Evolutionary conservation across 352 stramenopile species (phyloP), one percentile per base, ranked within the genome.

Genomic region (Phytopythium oedochilum): DNA sequence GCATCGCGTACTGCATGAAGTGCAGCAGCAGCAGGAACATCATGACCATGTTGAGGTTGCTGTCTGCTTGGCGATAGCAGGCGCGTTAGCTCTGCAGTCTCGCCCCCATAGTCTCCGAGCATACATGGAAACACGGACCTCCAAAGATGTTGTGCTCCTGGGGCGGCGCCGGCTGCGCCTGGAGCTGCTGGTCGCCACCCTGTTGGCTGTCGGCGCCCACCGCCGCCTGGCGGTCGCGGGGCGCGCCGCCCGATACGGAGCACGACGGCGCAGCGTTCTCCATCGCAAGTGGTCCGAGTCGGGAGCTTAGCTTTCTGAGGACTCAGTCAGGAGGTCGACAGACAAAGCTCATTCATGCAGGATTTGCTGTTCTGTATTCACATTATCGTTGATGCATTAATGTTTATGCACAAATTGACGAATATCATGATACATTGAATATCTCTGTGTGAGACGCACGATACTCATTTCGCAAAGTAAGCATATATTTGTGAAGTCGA

Each of bases 1-100:
- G 83, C 85, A 94, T 93, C 17, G 82, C 78, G 59, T 93, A 90
- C 57, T 92, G 83, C 80, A 94, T 89, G 22, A 94, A 91, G 61
- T 94, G 81, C 34, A 94, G 67, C 61, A 92, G 50, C 52, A 94
- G 64, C 70, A 94, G 77, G 61, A 92, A 88, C 71, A 84, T 76
- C 74, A 94, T 88, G 28, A 94, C 57, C 61, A 83, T 83, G 71
- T 92, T 93, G 22, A 94, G 71, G 63, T 94, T 94, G 64, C 59
- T 71, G 52, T 92, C 79, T 91, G 54, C 23, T 35, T 29, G 7
- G 9, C 10, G 20, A 28, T 15, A 36, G 5, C 5, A 32, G 29
- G 5, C 29, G 29, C 29, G 9, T 32, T 32, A 32, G n/a, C n/a
- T n/a, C n/a, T n/a, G n/a, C n/a, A n/a, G n/a, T n/a, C n/a, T n/a